Base-by-base conservation (phyloP, 192 early-diverging fungal species). In the Coemansia sp. region DNA sequence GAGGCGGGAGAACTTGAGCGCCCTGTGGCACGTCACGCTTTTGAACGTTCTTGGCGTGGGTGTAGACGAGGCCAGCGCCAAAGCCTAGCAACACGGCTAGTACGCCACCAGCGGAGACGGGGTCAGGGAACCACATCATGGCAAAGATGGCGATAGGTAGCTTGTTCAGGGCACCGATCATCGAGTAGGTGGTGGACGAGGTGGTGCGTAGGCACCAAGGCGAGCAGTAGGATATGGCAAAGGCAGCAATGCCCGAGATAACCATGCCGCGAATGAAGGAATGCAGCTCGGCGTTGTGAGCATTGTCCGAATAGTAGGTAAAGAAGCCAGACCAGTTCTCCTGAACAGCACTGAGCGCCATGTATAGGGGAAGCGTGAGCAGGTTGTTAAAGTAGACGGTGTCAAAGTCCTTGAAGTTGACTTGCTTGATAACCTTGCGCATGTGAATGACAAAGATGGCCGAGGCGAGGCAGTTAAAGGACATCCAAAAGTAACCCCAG, bases 111-210 rank as follows among this genome's bases (percentile, higher is more conserved):
- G 88, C 73, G 0, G 93, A 93, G 20, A 93, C 85, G 16, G 88
- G 87, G 64, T 95, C 95, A 46, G 89, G 89, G 82, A 99, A 94
- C 84, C 96, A 97, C 11, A 99, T 40, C 84, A 99, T 98, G 35
- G 96, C 95, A 62, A 91, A 91, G 31, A 96, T 82, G 4, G 95
- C 93, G 63, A 99, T 94, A 14, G 97, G 97, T 34, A 99, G 82
- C 71, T 99, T 99, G 82, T 99, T 99, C 46, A 99, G 89, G 10
- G 97, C 95, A 10, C 97, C 97, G 28, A 95, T 95, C 97, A 99
- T 99, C n/a, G 88, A 89, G 73, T 92, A 94, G 0, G 92, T 94
- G 24, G 92, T 94, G 16, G 89, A 90, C 4, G 85, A 88, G 11
- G 90, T 84, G 9, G 76, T 81, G 70, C 85, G 77, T 56, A 86